Percentiles rank a stretch among this genome's conserved stretches.
phyloP scores from a whole-genome alignment of 2,329 filamentous ascomycete species.

The Bipolaris zeicola region DNA sequence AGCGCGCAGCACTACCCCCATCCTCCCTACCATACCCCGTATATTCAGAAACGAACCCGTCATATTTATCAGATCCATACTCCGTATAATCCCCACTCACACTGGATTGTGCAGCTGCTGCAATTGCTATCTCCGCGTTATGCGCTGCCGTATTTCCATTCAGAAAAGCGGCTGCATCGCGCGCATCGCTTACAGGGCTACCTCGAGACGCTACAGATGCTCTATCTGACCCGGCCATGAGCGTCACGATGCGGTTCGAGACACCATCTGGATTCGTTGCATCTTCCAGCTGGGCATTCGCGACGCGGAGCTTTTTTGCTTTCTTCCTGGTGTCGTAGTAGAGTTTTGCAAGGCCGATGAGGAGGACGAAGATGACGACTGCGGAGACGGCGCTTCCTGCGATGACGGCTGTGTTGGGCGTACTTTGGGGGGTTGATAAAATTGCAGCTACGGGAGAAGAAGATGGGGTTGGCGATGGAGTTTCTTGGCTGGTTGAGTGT shows the following conservation, averaged over 20 bases:
- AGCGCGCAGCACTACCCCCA: background rate
- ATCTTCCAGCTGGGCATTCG: slow-evolving; percentile 11
- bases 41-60: background rate
- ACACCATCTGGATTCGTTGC: slow-evolving; percentile 11
- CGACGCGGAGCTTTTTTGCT: slow-evolving; percentile 6
- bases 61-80: no score
- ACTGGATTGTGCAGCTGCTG: no score
- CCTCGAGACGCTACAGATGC: background rate
- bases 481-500: background rate
- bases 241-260: slow-evolving; percentile 11
- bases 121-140: background rate
- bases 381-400: background rate
- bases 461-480: background rate
- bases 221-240: background rate
- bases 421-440: background rate
- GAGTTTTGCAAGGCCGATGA: slow-evolving; percentile 5
- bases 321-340: slow-evolving; percentile 14
- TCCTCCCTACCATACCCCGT: background rate
- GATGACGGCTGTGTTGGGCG: background rate
- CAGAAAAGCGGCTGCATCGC: background rate
- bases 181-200: background rate
- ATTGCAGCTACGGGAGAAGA: background rate
- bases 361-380: background rate
- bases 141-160: background rate
- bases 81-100: no score